These are phyloP conservation scores for Penicillium diatomitis DNA, from an alignment of 495 filamentous ascomycete genomes.

Conservation along the genomic window DNA sequence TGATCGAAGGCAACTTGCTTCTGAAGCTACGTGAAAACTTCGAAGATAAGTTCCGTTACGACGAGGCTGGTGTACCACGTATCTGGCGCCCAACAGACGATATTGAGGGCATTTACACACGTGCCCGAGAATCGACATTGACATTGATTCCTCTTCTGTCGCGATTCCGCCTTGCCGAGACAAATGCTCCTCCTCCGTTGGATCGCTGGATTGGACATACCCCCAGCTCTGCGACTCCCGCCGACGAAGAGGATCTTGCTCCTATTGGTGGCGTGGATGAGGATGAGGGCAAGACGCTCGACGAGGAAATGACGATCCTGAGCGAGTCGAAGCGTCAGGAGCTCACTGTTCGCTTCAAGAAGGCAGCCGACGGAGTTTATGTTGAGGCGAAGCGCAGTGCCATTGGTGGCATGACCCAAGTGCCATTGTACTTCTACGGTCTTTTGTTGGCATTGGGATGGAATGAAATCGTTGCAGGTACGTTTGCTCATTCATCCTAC, in stretches of 20 bases:
- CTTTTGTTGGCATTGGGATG: constrained; percentile 82
- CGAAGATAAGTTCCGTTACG: constrained; percentile 97
- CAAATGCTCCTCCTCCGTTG: constrained; percentile 67
- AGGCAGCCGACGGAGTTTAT: constrained; percentile 92
- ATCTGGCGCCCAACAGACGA: constrained; percentile 98
- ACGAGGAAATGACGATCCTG: constrained; percentile 92
- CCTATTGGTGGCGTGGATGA: constrained; percentile 88
- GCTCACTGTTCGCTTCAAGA: constrained; percentile 90
- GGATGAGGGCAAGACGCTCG: constrained; percentile 83
- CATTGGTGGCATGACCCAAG: constrained; percentile 89
- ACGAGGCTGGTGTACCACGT: constrained; percentile 84
- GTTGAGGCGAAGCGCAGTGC: constrained; percentile 95
- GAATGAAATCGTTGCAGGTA: constrained; percentile 93
- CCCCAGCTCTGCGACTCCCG: constrained; percentile 64
- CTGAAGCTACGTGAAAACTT: constrained; percentile 97
- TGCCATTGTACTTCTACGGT: constrained; percentile 90
- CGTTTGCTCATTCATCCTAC: constrained; percentile 19
- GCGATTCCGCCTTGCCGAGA: constrained; percentile 64
- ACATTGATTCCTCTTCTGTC: constrained; percentile 82
- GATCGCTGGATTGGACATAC: constrained; percentile 71
- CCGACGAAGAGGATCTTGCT: constrained; percentile 79
- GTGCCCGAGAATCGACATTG: constrained; percentile 81
- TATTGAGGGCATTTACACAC: constrained; percentile 90
- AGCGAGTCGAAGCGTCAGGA: constrained; percentile 81
- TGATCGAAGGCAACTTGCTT: constrained; percentile 92